A percentile compares a stretch with the other conserved stretches of the same genome.
These are phyloP conservation scores for Phylloporus rhodoxanthus DNA, from an alignment of 768 basidiomycete species.

Conservation along the genomic window DNA sequence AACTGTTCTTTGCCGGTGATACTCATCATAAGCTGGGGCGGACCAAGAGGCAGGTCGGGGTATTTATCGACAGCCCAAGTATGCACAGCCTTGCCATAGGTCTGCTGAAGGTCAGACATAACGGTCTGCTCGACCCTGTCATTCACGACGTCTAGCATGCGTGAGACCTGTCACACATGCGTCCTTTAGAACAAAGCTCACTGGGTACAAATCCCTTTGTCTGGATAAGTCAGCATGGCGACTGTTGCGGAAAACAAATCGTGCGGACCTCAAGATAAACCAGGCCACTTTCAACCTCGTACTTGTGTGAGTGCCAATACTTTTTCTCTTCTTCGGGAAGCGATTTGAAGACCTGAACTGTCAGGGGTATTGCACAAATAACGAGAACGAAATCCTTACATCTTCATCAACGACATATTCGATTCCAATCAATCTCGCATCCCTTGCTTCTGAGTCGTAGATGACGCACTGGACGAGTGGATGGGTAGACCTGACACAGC, in stretches of 20 bases:
- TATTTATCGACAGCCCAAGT: slow-evolving; percentile 36
- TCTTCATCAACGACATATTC: slow-evolving; percentile 47
- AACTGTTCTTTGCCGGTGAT: slow-evolving; percentile 36
- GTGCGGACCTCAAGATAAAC: slow-evolving; percentile 28
- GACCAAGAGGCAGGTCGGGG: slow-evolving; percentile 40
- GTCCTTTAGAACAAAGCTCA: slow-evolving; percentile 1
- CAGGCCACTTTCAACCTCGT: slow-evolving; percentile 36
- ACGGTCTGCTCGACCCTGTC: slow-evolving; percentile 34
- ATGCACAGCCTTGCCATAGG: slow-evolving; percentile 44
- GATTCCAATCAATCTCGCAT: slow-evolving; percentile 47
- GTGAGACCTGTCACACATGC: neutral
- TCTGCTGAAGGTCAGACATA: slow-evolving; percentile 42
- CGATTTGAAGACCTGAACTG: slow-evolving; percentile 30
- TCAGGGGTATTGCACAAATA: neutral
- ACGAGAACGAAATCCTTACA: neutral
- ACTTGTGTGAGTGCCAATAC: slow-evolving; percentile 52
- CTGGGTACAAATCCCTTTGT: slow-evolving; percentile 24
- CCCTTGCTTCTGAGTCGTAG: slow-evolving; percentile 37
- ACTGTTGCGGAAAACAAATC: neutral
- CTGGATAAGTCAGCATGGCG: slow-evolving; percentile 5
- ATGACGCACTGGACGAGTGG: slow-evolving; percentile 36
- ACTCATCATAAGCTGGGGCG: slow-evolving; percentile 44
- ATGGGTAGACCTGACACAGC: slow-evolving; percentile 24
- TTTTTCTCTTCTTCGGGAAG: slow-evolving; percentile 43
- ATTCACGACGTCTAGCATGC: slow-evolving; percentile 21